Evolutionary conservation across 2,329 filamentous ascomycete genomes (phyloP).

Genomic region (Cladosporium sp.): DNA sequence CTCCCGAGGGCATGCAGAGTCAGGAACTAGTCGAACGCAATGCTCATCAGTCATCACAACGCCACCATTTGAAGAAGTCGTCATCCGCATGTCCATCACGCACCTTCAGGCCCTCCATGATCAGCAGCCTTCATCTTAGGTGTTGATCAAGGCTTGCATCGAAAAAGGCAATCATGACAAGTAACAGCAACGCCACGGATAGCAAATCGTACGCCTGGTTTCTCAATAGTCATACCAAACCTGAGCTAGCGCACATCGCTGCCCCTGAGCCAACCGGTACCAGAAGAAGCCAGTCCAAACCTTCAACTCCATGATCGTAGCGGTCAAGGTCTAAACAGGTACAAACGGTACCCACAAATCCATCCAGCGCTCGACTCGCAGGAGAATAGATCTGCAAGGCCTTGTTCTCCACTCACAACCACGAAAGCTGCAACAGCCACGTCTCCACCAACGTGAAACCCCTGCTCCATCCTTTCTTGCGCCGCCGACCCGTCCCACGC

Average conservation of each 20-base stretch:
- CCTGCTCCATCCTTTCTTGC: neutral
- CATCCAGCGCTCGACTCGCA: neutral
- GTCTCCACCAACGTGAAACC: conserved; percentile 13
- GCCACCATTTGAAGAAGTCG: neutral
- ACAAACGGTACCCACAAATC: neutral
- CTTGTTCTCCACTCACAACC: neutral
- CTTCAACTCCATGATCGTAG: conserved; percentile 9
- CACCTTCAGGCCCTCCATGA: neutral
- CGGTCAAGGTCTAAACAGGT: conserved; percentile 6
- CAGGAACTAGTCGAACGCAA: neutral
- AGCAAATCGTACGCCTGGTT: neutral
- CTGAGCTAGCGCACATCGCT: neutral
- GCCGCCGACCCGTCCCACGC: neutral
- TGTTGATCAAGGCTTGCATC: neutral
- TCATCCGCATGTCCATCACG: neutral
- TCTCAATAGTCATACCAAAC: neutral
- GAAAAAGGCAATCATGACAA: neutral
- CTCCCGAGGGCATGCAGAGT: neutral
- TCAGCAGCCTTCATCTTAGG: neutral
- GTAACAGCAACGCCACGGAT: neutral
- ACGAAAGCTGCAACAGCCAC: neutral
- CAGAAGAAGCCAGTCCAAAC: conserved; percentile 1
- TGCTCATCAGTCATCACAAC: neutral
- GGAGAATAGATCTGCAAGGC: conserved; percentile 1
- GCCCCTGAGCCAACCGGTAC: conserved; percentile 3